Evolutionary conservation across 805 yeast species (phyloP), one percentile per base, ranked within the genome.

Genomic region (Kluyveromyces siamensis): DNA sequence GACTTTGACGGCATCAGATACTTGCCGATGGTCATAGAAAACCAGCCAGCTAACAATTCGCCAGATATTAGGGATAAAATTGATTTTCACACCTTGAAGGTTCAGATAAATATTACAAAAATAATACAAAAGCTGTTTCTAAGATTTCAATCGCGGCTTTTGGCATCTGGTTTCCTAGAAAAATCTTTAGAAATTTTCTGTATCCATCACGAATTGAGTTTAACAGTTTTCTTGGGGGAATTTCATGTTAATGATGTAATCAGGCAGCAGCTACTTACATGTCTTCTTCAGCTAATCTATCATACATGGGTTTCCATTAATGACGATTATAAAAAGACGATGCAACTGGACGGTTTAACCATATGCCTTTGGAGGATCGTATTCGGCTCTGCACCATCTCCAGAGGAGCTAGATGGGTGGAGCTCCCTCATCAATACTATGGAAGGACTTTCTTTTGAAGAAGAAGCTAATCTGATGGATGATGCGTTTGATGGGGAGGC

Each of bases 351-450:
- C 27, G 82, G 77, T 52, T 57, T 80, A 36, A 67, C 75, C 45
- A 77, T 79, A 13, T 69, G 74, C 2, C 59, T 80, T 17, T 73
- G 79, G 70, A 61, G 82, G 49, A 70, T 80, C 6, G 75, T 83
- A 4, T 77, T 76, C 54, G 73, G 76, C 14, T 62, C 73, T 8
- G 74, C 70, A 35, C 66, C 59, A 9, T 45, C 50, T 2, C 41
- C 48, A 14, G 53, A 50, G 13, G 55, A 58, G 16, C 45, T 48
- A 11, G 54, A 50, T 36, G 33, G 40, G 7, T 56, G 61, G 45
- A 45, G 55, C 16, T 45, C 50, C 2, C 48, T 79, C 19, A 56
- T 76, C 16, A 62, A 62, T 25, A 55, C 66, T 27, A 54, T 76
- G 10, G 59, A 79, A 48, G 58, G 62, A 16, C 49, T 66, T 6